Evolutionary conservation across 2,329 filamentous ascomycete genomes (phyloP).

Genomic region (Ophiocordyceps sinensis): DNA sequence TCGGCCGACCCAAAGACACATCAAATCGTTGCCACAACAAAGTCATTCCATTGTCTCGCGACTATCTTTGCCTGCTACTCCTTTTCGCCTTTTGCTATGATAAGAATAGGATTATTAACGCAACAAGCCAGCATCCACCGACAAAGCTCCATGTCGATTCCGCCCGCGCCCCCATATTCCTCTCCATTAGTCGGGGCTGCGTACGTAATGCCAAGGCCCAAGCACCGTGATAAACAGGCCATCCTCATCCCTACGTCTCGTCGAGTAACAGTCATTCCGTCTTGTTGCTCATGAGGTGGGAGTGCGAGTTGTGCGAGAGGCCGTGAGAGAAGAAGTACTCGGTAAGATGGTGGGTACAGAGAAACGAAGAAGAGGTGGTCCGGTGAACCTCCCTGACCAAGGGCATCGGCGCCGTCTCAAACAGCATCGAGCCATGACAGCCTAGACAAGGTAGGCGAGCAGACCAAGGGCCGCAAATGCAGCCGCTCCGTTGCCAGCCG

Average conservation of each 20-base stretch:
- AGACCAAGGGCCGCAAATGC: slow-evolving; percentile 36
- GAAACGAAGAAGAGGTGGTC: slow-evolving; percentile 12
- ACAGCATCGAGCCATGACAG: background rate
- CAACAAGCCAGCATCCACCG: slow-evolving; percentile 9
- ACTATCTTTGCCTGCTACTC: slow-evolving; percentile 15
- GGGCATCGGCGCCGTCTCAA: slow-evolving; percentile 1
- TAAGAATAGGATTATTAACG: slow-evolving; percentile 12
- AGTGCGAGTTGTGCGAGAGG: slow-evolving; percentile 3
- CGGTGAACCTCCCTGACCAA: slow-evolving; percentile 2
- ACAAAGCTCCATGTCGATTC: slow-evolving; percentile 7
- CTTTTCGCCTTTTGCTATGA: slow-evolving; percentile 20
- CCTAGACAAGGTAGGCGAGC: slow-evolving; percentile 36
- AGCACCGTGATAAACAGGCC: background rate
- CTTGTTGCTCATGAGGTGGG: slow-evolving; percentile 6
- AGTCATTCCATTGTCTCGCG: background rate
- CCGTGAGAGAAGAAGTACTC: slow-evolving; percentile 10
- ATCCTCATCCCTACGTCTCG: background rate
- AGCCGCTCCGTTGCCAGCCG: slow-evolving; percentile 26
- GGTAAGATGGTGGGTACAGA: slow-evolving; percentile 16
- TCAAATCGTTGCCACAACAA: no score
- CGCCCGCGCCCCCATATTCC: background rate
- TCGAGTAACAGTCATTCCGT: slow-evolving; percentile 8
- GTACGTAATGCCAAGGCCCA: background rate
- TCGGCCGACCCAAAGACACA: no score
- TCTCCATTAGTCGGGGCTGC: background rate